Percentiles rank a stretch among this genome's conserved stretches.
phyloP scores from a whole-genome alignment of 2,329 filamentous ascomycete species.

The Fusarium sp. region DNA sequence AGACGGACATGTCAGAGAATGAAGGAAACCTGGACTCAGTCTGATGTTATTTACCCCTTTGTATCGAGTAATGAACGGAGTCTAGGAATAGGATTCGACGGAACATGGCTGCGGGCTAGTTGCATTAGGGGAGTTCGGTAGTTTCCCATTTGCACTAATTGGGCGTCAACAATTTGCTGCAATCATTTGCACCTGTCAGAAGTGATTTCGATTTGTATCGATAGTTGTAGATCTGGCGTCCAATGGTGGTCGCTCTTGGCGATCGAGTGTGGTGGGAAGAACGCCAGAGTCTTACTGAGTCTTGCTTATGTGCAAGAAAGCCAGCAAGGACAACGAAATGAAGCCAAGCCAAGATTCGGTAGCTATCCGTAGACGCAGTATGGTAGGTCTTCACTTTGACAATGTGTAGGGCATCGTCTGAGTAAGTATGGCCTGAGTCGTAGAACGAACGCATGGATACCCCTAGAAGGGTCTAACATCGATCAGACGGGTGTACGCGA shows the following conservation, averaged over 20 bases:
- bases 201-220: conserved; percentile 3
- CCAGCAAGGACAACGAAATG: background rate
- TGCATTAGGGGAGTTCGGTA: conserved; percentile 10
- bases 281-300: background rate
- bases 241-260: background rate
- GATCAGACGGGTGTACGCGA: conserved; percentile 28
- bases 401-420: background rate
- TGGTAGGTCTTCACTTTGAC: background rate
- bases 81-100: conserved; percentile 11
- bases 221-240: conserved; percentile 8
- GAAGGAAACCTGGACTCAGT: background rate
- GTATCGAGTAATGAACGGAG: conserved; percentile 27
- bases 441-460: conserved; percentile 4
- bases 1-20: background rate
- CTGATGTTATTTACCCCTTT: conserved; percentile 20
- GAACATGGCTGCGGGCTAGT: conserved; percentile 17
- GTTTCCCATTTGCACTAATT: conserved; percentile 19
- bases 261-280: background rate
- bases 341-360: background rate
- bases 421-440: conserved; percentile 23
- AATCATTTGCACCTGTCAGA: conserved; percentile 25
- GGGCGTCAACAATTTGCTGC: conserved; percentile 7
- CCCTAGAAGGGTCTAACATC: conserved; percentile 6
- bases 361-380: background rate
- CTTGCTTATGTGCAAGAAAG: conserved; percentile 1